Evolutionary conservation across 768 basidiomycete species (phyloP), one percentile per base, ranked within the genome.

Genomic region (Termitomyces eurrhizus): DNA sequence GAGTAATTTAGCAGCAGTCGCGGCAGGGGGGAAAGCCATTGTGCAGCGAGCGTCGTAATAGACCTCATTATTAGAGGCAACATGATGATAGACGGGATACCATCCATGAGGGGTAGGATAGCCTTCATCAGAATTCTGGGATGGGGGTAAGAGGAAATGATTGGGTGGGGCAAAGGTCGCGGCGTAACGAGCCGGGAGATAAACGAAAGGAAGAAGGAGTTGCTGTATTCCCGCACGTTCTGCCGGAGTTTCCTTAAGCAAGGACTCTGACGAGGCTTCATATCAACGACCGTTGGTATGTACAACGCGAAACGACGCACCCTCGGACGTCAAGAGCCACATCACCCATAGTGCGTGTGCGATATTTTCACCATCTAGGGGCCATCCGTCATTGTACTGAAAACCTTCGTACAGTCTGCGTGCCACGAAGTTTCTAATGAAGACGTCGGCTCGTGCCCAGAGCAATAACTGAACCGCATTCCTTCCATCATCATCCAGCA

Each of bases 1-100:
- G 37, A 89, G 69, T 9, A 89, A 77, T 42, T 83, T 86, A 0
- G 89, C 89, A 0, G 88, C 82, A 36, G 77, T 66, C 29, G 84
- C 73, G 18, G 82, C 75, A 8, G 83, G 79, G 0, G 88, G 87
- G 1, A 66, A 63, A 46, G 65, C 48, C 21, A 79, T 52, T 5
- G 49, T 11, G 4, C 70, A 72, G 2, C 71, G 66, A 44, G 74
- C 62, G 44, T 66, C 61, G 64, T 69, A 77, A 67, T 78, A 72
- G 8, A 69, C 36, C 32, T 64, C 66, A 42, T 73, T 72, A 24
- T 72, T 67, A 21, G 21, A 21, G 39, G 59, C 51, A 56, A 46
- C 18, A 21, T 13, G 4, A 18, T 74, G 70, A 70, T 83, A 82
- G 21, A 77, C 68, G 0, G 81, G 85, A 63, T 79, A 86, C 26